Base-by-base conservation (phyloP, 2,329 filamentous ascomycete species). In the Aspergillus luchuensis region DNA sequence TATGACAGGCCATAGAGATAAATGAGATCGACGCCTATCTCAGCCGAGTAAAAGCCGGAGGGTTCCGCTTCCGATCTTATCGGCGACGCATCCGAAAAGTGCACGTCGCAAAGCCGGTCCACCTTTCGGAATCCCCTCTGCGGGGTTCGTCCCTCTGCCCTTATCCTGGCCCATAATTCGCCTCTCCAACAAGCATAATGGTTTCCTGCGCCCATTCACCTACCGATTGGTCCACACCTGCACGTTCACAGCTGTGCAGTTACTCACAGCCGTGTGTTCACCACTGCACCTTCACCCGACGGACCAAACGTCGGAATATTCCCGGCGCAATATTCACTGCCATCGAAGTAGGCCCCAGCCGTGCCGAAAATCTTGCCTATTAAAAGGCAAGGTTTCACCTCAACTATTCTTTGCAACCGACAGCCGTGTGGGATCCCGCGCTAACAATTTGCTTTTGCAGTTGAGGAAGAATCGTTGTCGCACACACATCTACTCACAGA, bases 31-130 rank as follows among this genome's bases (percentile, higher is more conserved):
- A 25, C 23, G 47, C 47, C 33, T 21, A 54, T 28, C 19, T 17
- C 48, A 23, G 48, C 52, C 47, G 39, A 33, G 23, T 43, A 38
- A 52, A 8, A 43, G 28, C 19, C 55, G 49, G 13, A 43, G 21
- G 39, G n/a, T 49, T 56, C 58, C 49, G 30, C 59, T 58, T 67
- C 64, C 64, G 66, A 65, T 61, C 66, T 60, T 61, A 65, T 66
- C 61, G 59, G 54, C 50, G 13, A 30, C 61, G 38, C 63, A 64
- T 66, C 65, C 63, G 63, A 67, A 36, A 56, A 56, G 38, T 15
- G 8, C 13, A 30, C 43, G 45, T 36, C 11, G 48, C 63, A 41
- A 58, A 45, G 21, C 25, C 48, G 15, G 19, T 51, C 39, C 38
- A 25, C 21, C 33, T 50, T 50, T 50, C 47, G 47, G 47, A 50